These are phyloP conservation scores for Pleomassaria siparia DNA, from an alignment of 2,329 filamentous ascomycete species.

Conservation along the genomic window DNA sequence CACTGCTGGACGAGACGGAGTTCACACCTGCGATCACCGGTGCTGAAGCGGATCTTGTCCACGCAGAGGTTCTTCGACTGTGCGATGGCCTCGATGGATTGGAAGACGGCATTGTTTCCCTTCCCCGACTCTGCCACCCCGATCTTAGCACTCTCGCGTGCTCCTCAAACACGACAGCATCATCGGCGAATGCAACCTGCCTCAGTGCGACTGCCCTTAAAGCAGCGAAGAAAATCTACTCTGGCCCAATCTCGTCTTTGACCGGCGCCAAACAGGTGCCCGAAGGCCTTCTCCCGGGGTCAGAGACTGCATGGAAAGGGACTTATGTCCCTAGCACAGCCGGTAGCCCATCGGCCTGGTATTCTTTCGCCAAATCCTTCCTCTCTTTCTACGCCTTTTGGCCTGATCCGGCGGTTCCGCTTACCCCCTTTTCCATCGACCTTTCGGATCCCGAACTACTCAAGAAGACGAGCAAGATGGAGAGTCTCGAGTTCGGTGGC, in stretches of 20 bases:
- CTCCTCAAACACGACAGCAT: not conserved
- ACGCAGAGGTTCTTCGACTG: conserved; percentile 3
- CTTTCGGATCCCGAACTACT: not conserved
- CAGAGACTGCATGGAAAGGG: not conserved
- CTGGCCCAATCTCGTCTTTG: not conserved
- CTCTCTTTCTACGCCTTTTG: conserved; percentile 1
- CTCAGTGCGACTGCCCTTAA: not conserved
- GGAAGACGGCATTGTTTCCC: conserved; percentile 9
- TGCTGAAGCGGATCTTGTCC: not conserved
- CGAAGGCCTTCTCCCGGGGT: not conserved
- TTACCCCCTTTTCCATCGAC: not conserved
- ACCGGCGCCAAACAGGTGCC: not conserved
- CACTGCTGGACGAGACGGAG: not conserved
- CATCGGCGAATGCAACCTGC: not conserved
- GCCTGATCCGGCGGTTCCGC: not conserved
- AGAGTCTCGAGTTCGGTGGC: not conserved
- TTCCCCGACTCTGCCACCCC: conserved; percentile 8
- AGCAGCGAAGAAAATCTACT: not conserved
- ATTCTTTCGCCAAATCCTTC: not conserved
- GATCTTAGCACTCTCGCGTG: not conserved
- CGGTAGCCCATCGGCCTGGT: not conserved
- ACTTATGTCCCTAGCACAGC: not conserved
- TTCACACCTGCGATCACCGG: not conserved
- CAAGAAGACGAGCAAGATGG: not conserved
- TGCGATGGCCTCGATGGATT: conserved; percentile 14